phyloP scores from a whole-genome alignment of 2,329 filamentous ascomycete genomes.

The Drechslera avenae region DNA sequence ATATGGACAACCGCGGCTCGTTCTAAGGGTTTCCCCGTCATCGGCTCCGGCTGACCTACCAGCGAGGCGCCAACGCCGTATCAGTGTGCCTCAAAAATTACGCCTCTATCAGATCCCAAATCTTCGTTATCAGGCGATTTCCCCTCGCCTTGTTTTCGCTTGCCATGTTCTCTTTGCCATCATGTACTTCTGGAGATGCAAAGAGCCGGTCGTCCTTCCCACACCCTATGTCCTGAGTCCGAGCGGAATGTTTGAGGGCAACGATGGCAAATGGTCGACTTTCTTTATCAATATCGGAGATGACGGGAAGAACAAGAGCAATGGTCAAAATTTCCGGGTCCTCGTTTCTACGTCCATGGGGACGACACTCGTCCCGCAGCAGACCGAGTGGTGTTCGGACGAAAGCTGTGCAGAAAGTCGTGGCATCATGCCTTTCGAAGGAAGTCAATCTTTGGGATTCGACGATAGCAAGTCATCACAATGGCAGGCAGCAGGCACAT shows the following conservation, averaged over 20 bases:
- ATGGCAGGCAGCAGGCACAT: constrained; percentile 25
- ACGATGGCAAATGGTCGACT: constrained; percentile 51
- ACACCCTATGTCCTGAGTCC: constrained; percentile 22
- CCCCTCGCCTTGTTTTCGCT: constrained; percentile 6
- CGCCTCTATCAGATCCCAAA: constrained; percentile 17
- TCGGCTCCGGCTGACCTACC: constrained; percentile 22
- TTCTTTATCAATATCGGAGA: constrained; percentile 50
- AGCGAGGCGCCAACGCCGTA: constrained; percentile 17
- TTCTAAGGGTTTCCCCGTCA: constrained; percentile 11
- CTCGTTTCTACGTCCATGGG: constrained; percentile 41
- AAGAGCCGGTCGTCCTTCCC: constrained; percentile 21
- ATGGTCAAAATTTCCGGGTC: constrained; percentile 46
- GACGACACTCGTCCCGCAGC: constrained; percentile 31
- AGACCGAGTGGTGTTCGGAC: constrained; percentile 34
- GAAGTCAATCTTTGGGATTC: constrained; percentile 28
- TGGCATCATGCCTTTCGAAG: constrained; percentile 30
- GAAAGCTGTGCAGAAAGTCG: constrained; percentile 34
- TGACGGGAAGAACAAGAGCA: constrained; percentile 24
- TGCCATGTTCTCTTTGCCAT: constrained; percentile 21
- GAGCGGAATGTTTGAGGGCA: constrained; percentile 42
- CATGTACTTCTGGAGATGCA: constrained; percentile 34
- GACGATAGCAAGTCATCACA: constrained; percentile 8
- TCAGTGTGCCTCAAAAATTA: constrained; percentile 21
- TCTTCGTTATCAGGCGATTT: constrained; percentile 18
- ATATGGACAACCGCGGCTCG: constrained; percentile 20